A percentile compares a stretch with the other conserved stretches of the same genome.
phyloP scores from a whole-genome alignment of 192 early-diverging fungal genomes.

The Gonapodya prolifera region DNA sequence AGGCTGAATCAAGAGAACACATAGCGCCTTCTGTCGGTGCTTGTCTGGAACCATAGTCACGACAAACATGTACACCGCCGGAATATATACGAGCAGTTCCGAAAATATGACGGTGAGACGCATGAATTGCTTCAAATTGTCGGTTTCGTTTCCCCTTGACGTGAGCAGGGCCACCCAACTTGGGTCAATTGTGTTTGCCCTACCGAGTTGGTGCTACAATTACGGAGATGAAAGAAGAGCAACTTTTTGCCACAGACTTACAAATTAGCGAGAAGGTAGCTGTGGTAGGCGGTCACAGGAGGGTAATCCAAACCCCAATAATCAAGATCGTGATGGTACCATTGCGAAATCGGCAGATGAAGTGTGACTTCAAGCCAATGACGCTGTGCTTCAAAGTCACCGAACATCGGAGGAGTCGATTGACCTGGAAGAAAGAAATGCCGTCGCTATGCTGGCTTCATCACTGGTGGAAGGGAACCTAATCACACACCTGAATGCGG shows the following conservation, averaged over 20 bases:
- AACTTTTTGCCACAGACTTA: constrained; percentile 18
- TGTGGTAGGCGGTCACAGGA: constrained; percentile 87
- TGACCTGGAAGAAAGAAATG: constrained; percentile 21
- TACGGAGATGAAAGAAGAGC: constrained; percentile 1
- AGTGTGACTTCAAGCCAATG: constrained; percentile 97
- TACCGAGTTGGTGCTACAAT: no score
- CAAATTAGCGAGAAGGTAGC: constrained; percentile 72
- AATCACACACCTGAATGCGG: background rate
- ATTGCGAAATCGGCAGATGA: constrained; percentile 57
- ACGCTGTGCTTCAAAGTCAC: constrained; percentile 96
- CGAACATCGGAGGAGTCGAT: constrained; percentile 63
- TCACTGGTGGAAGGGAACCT: background rate
- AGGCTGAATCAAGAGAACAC: constrained; percentile 68
- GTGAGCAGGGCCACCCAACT: constrained; percentile 69
- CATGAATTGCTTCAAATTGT: constrained; percentile 80
- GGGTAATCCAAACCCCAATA: constrained; percentile 98
- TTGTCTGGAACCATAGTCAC: constrained; percentile 16
- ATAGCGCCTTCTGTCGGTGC: constrained; percentile 19
- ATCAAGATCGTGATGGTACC: constrained; percentile 79
- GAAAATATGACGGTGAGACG: constrained; percentile 59
- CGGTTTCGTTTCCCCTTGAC: constrained; percentile 74
- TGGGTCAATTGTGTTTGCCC: constrained; percentile 62
- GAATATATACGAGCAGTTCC: constrained; percentile 65
- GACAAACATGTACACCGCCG: constrained; percentile 58
- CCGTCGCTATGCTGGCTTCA: background rate